These are phyloP conservation scores for Fusarium sp. DNA, from an alignment of 2,329 filamentous ascomycete genomes.

Conservation along the genomic window DNA sequence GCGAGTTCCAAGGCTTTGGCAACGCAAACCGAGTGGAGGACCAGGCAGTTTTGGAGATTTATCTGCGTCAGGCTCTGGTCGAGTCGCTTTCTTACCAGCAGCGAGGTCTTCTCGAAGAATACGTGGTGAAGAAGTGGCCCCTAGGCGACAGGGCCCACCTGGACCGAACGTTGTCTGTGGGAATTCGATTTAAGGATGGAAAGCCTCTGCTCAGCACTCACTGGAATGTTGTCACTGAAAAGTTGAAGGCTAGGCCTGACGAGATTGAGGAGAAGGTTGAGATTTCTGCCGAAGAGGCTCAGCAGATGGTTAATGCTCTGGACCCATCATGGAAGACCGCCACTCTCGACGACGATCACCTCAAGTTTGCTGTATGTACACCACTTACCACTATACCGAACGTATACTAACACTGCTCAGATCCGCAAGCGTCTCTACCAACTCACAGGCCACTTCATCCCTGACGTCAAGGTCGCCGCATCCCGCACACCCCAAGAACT, in stretches of 20 bases:
- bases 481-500: constrained; percentile 66
- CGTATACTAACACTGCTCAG: constrained; percentile 58
- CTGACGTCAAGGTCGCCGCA: constrained; percentile 74
- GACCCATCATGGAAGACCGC: constrained; percentile 68
- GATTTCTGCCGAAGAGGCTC: constrained; percentile 54
- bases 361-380: constrained; percentile 79
- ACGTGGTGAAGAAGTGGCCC: constrained; percentile 50
- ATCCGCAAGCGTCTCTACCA: constrained; percentile 84
- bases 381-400: neutral
- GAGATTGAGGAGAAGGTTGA: constrained; percentile 40
- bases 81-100: constrained; percentile 61
- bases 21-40: constrained; percentile 55
- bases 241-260: constrained; percentile 46
- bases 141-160: constrained; percentile 49
- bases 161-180: constrained; percentile 49
- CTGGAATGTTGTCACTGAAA: constrained; percentile 47
- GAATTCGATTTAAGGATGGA: constrained; percentile 56
- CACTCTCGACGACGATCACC: constrained; percentile 62
- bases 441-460: constrained; percentile 79
- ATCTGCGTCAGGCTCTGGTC: constrained; percentile 62
- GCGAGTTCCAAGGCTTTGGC: constrained; percentile 58
- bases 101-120: constrained; percentile 44
- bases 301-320: constrained; percentile 58
- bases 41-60: constrained; percentile 58
- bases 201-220: constrained; percentile 54